Percentiles rank a stretch among this genome's conserved stretches.
Evolutionary conservation across 306 rosid species (phyloP).

Genomic region (Cercis canadensis): DNA sequence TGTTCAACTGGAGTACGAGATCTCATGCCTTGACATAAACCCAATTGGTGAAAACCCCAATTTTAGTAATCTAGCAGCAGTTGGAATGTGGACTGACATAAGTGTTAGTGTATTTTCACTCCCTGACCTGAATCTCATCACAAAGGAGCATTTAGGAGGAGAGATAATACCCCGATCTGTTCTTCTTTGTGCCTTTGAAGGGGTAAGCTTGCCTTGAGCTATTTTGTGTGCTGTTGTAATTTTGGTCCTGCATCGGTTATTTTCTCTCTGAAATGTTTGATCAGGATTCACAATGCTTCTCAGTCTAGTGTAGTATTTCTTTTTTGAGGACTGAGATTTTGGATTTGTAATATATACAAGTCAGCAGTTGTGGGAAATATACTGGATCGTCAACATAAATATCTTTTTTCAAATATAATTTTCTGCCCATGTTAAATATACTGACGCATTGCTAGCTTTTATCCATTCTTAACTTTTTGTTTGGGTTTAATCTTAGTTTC

Average conservation of each 20-base stretch:
- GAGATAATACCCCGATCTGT: slow-evolving; percentile 99
- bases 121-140: slow-evolving; percentile 86
- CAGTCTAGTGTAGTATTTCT: not conserved
- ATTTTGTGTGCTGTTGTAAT: slow-evolving; percentile 1
- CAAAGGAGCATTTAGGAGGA: slow-evolving; percentile 93
- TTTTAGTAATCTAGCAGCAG: slow-evolving; percentile 87
- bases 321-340: not conserved
- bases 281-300: not conserved
- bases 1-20: slow-evolving; percentile 83
- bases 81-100: slow-evolving; percentile 99
- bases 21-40: slow-evolving; percentile 95
- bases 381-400: slow-evolving; percentile 16
- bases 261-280: not conserved
- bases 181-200: slow-evolving; percentile 98
- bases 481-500: slow-evolving; percentile 8
- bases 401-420: slow-evolving; percentile 11
- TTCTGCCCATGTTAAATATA: slow-evolving; percentile 14
- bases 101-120: slow-evolving; percentile 87
- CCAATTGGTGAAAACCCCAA: slow-evolving; percentile 88
- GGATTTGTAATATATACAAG: slow-evolving; percentile 1
- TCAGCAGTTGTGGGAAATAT: not conserved
- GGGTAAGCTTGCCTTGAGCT: slow-evolving; percentile 64
- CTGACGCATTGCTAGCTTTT: slow-evolving; percentile 6
- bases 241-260: not conserved
- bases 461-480: not conserved